phyloP scores from a whole-genome alignment of 2,329 filamentous ascomycete genomes.

The Fusarium scirpi region DNA sequence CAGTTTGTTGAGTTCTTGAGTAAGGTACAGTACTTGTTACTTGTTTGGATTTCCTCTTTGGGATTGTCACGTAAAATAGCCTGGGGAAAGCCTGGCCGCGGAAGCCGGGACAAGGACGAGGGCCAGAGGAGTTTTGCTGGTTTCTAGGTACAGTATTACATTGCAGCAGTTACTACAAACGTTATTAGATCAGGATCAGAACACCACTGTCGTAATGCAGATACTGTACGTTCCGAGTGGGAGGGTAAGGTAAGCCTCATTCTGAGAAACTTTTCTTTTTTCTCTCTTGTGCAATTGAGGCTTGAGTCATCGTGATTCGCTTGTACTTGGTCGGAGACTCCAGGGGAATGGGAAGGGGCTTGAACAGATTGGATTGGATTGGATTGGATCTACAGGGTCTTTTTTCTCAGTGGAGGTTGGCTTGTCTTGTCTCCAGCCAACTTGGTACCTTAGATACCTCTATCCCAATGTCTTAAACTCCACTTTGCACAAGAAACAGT shows the following conservation, averaged over 20 bases:
- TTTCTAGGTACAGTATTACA: neutral
- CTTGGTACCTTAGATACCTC: neutral
- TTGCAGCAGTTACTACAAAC: neutral
- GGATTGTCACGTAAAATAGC: constrained; percentile 28
- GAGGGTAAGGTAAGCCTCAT: constrained; percentile 15
- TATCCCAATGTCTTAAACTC: constrained; percentile 29
- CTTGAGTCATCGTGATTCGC: constrained; percentile 35
- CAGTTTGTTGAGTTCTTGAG: constrained; percentile 40
- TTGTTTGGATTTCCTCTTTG: constrained; percentile 31
- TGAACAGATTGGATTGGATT: constrained; percentile 24
- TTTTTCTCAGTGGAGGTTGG: constrained; percentile 23
- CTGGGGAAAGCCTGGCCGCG: constrained; percentile 34
- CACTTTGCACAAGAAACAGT: constrained; percentile 22
- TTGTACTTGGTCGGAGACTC: constrained; percentile 16
- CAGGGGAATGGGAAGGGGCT: constrained; percentile 34
- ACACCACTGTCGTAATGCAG: neutral
- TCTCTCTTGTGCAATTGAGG: constrained; percentile 21
- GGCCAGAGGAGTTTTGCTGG: neutral
- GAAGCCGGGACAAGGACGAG: constrained; percentile 10
- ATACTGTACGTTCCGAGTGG: neutral
- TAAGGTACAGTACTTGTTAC: neutral
- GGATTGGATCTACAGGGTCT: constrained; percentile 46
- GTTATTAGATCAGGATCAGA: neutral
- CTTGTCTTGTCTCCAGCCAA: constrained; percentile 19
- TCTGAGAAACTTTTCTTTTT: neutral